These are phyloP conservation scores for Paramecium primaurelia DNA, from an alignment of 73 alveolate species.

Conservation along the genomic window DNA sequence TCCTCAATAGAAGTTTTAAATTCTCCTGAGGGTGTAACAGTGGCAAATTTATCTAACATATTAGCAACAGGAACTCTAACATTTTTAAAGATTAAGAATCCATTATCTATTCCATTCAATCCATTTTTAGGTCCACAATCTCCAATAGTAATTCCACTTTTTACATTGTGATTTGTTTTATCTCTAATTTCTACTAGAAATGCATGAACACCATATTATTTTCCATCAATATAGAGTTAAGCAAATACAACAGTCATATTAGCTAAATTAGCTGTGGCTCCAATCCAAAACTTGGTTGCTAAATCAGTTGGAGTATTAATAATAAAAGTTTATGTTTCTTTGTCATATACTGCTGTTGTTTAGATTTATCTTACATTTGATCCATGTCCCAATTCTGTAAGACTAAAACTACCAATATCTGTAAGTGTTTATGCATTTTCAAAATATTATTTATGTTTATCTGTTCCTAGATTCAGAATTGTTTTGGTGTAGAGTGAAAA, in stretches of 20 bases:
- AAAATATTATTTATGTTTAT: constrained; percentile 68
- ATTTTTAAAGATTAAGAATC: constrained; percentile 74
- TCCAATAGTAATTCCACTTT: constrained; percentile 80
- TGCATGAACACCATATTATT: constrained; percentile 80
- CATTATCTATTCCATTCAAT: constrained; percentile 81
- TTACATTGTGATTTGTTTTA: constrained; percentile 59
- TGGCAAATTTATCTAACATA: constrained; percentile 71
- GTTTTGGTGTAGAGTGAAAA: constrained; percentile 72
- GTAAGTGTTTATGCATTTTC: constrained; percentile 61
- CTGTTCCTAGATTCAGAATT: constrained; percentile 82
- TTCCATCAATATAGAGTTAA: constrained; percentile 60
- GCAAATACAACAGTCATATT: constrained; percentile 78
- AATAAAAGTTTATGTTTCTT: constrained; percentile 63
- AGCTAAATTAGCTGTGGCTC: constrained; percentile 79
- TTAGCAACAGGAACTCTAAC: constrained; percentile 75
- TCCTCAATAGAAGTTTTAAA: constrained; percentile 65
- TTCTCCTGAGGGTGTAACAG: constrained; percentile 71
- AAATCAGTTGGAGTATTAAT: constrained; percentile 77
- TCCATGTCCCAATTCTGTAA: constrained; percentile 81
- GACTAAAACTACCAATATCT: constrained; percentile 75
- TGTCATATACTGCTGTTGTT: constrained; percentile 84
- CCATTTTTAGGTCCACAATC: constrained; percentile 88
- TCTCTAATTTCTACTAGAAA: constrained; percentile 80
- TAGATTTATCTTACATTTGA: constrained; percentile 77
- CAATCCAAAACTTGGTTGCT: constrained; percentile 82